These are phyloP conservation scores for Talaromyces pinophilus DNA, from an alignment of 2,329 filamentous ascomycete genomes.

Conservation along the genomic window DNA sequence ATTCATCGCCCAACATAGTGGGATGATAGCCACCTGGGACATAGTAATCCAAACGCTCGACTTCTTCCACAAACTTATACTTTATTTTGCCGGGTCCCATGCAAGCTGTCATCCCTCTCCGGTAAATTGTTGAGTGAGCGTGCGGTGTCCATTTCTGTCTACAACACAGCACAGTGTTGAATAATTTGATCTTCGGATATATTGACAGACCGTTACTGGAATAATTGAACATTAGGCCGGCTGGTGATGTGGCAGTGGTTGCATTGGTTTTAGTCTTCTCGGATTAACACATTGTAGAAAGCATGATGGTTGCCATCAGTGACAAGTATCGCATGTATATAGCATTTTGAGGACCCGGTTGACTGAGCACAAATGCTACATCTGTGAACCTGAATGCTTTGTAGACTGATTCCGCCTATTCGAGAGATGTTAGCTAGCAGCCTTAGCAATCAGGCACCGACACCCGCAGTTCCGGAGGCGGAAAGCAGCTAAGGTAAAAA, in stretches of 20 bases:
- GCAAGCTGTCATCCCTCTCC: not conserved
- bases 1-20: too few relatives aligned
- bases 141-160: not conserved
- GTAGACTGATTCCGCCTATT: not conserved
- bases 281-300: not conserved
- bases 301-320: not conserved
- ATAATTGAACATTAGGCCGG: not conserved
- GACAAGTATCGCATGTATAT: not conserved
- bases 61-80: constrained; percentile 18
- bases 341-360: not conserved
- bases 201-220: not conserved
- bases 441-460: constrained; percentile 9
- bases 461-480: constrained; percentile 6
- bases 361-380: not conserved
- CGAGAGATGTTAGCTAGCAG: not conserved
- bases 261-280: not conserved
- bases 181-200: not conserved
- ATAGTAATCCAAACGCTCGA: constrained; percentile 19
- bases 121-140: not conserved
- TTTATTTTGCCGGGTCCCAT: not conserved
- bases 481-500: constrained; percentile 12
- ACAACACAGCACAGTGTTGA: not conserved
- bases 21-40: too few relatives aligned
- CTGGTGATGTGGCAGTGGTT: not conserved
- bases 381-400: not conserved